A percentile compares a stretch with the other conserved stretches of the same genome.
Evolutionary conservation across 805 yeast genomes (phyloP).

Genomic region (Teunomyces gatunensis): DNA sequence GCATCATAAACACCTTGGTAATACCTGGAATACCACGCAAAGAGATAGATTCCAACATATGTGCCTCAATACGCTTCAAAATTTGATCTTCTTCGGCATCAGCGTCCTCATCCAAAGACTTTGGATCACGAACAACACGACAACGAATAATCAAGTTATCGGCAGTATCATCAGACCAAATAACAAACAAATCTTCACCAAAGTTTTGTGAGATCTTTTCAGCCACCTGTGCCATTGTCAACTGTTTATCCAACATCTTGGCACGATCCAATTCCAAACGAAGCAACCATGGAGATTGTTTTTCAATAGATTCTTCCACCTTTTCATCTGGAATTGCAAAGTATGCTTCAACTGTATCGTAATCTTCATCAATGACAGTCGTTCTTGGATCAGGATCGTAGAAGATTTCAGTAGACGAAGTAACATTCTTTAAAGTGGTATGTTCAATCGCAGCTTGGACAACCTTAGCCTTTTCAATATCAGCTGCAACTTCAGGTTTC

Average conservation of each 20-base stretch:
- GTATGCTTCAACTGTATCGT: conserved; percentile 95
- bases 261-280: conserved; percentile 98
- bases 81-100: conserved; percentile 97
- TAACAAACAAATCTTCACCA: conserved; percentile 92
- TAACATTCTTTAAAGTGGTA: conserved; percentile 89
- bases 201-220: conserved; percentile 90
- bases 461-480: conserved; percentile 90
- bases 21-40: conserved; percentile 95
- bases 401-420: conserved; percentile 95
- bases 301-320: conserved; percentile 88
- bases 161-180: conserved; percentile 99
- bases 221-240: conserved; percentile 98
- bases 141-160: conserved; percentile 96
- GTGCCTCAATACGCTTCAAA: conserved; percentile 90
- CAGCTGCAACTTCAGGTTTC: conserved; percentile 73
- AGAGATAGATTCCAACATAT: conserved; percentile 93
- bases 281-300: conserved; percentile 96
- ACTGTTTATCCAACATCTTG: conserved; percentile 95
- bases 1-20: conserved; percentile 86
- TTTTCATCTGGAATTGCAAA: conserved; percentile 98
- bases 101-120: conserved; percentile 86
- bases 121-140: conserved; percentile 96
- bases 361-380: conserved; percentile 95
- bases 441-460: conserved; percentile 97
- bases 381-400: conserved; percentile 98